These are phyloP conservation scores for Choanephora cucurbitarum DNA, from an alignment of 371 early-diverging fungal species.

Conservation along the genomic window DNA sequence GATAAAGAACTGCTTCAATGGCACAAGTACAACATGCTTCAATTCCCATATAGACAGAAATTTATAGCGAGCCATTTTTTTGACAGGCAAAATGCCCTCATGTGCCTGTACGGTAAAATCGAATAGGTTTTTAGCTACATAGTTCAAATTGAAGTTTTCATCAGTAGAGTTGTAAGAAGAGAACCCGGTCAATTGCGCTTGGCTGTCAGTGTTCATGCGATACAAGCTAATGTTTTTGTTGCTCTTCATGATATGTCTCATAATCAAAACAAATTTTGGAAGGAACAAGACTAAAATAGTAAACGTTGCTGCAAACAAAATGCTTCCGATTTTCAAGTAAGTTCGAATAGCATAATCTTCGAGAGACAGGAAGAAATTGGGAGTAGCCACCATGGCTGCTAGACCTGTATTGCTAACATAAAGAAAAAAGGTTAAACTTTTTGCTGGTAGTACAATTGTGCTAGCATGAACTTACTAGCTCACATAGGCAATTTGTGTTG, in stretches of 20 bases:
- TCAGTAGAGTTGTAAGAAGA: constrained; percentile 9
- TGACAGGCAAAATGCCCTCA: constrained; percentile 46
- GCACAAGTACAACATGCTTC: constrained; percentile 42
- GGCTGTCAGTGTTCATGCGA: constrained; percentile 15
- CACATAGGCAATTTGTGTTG: constrained; percentile 48
- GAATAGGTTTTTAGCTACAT: constrained; percentile 30
- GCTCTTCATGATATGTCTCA: constrained; percentile 22
- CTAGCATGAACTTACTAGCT: constrained; percentile 45
- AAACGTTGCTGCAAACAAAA: constrained; percentile 38
- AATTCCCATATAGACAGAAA: constrained; percentile 49
- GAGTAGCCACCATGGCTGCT: constrained; percentile 30
- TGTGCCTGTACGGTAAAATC: constrained; percentile 40
- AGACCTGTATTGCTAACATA: constrained; percentile 32
- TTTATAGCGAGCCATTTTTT: constrained; percentile 34
- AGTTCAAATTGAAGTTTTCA: constrained; percentile 15
- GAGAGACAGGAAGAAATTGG: constrained; percentile 35
- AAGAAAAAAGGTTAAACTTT: constrained; percentile 2
- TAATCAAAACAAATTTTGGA: constrained; percentile 32
- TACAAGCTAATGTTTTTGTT: constrained; percentile 22
- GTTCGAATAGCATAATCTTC: constrained; percentile 25
- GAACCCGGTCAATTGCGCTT: constrained; percentile 11
- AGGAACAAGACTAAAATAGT: constrained; percentile 36
- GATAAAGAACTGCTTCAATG: constrained; percentile 36
- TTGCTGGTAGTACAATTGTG: background rate
- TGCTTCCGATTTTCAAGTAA: constrained; percentile 32